Evolutionary conservation across 495 filamentous ascomycete species (phyloP).

Genomic region (Aspergillus haitiensis): DNA sequence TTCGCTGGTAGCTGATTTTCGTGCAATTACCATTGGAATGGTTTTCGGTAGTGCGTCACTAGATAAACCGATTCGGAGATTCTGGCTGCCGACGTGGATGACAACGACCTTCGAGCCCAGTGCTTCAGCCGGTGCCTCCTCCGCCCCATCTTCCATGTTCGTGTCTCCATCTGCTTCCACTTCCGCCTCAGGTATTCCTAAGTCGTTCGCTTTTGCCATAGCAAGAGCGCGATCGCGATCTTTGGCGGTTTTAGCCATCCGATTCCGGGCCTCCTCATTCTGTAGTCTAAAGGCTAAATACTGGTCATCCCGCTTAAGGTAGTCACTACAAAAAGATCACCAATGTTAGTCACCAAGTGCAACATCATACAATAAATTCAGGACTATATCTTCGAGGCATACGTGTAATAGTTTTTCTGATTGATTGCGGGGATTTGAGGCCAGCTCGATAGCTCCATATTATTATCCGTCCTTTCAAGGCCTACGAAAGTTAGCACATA

Average conservation of each 20-base stretch:
- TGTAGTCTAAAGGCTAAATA: slow-evolving; percentile 84
- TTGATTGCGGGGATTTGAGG: slow-evolving; percentile 90
- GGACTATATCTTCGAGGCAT: slow-evolving; percentile 37
- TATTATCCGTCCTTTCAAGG: slow-evolving; percentile 94
- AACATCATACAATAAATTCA: background rate
- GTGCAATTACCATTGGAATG: slow-evolving; percentile 88
- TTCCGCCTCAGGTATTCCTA: slow-evolving; percentile 49
- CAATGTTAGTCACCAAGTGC: background rate
- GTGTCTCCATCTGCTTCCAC: slow-evolving; percentile 60
- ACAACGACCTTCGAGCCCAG: slow-evolving; percentile 89
- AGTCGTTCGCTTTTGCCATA: slow-evolving; percentile 54
- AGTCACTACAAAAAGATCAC: slow-evolving; percentile 61
- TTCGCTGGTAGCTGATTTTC: slow-evolving; percentile 71
- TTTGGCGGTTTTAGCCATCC: slow-evolving; percentile 77
- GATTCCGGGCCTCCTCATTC: slow-evolving; percentile 74
- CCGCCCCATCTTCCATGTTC: slow-evolving; percentile 59
- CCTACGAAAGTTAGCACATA: slow-evolving; percentile 50
- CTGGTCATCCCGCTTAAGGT: slow-evolving; percentile 97
- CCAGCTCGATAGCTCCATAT: slow-evolving; percentile 92
- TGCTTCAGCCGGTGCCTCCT: slow-evolving; percentile 57
- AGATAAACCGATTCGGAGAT: slow-evolving; percentile 85
- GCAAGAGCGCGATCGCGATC: slow-evolving; percentile 84
- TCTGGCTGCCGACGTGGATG: slow-evolving; percentile 97
- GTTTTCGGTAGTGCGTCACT: slow-evolving; percentile 94
- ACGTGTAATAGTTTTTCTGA: slow-evolving; percentile 99